Evolutionary conservation across 805 yeast species (phyloP).

Genomic region (Pichia sporocuriosa): DNA sequence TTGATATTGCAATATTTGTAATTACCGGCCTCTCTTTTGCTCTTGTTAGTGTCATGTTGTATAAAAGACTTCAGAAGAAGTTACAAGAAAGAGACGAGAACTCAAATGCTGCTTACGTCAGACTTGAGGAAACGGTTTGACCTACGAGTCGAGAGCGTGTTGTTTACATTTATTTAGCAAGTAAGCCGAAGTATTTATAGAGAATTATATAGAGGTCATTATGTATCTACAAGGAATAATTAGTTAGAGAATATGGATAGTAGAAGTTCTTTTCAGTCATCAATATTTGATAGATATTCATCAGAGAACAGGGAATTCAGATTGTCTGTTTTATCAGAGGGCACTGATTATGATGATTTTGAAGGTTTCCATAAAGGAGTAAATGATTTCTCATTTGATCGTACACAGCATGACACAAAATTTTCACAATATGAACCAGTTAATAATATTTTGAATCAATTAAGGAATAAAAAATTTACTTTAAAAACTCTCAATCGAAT

Average conservation of each 20-base stretch:
- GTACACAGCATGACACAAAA: not conserved
- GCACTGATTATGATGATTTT: too few species aligned
- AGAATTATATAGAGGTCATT: too few species aligned
- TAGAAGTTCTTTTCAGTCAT: too few species aligned
- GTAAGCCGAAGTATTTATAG: too few species aligned
- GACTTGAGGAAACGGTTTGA: too few species aligned
- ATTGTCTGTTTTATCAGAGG: not conserved
- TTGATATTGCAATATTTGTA: slow-evolving; percentile 56
- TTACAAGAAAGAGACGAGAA: slow-evolving; percentile 9
- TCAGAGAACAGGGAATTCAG: not conserved
- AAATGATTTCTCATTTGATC: not conserved
- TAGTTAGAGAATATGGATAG: too few species aligned
- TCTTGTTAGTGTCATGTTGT: slow-evolving; percentile 60
- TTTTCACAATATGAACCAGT: slow-evolving; percentile 10
- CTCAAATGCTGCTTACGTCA: too few species aligned
- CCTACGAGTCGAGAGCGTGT: too few species aligned
- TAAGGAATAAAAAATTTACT: slow-evolving; percentile 1
- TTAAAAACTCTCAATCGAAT: not conserved
- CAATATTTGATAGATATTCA: slow-evolving; percentile 4
- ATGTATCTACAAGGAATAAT: too few species aligned
- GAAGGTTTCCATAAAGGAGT: not conserved
- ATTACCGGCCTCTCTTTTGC: slow-evolving; percentile 50
- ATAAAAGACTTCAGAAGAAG: slow-evolving; percentile 43
- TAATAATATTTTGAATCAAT: slow-evolving; percentile 1
- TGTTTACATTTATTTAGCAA: too few species aligned